Evolutionary conservation across 148 eudicot species (phyloP).

Genomic region (Vaccinium vitisidaea): DNA sequence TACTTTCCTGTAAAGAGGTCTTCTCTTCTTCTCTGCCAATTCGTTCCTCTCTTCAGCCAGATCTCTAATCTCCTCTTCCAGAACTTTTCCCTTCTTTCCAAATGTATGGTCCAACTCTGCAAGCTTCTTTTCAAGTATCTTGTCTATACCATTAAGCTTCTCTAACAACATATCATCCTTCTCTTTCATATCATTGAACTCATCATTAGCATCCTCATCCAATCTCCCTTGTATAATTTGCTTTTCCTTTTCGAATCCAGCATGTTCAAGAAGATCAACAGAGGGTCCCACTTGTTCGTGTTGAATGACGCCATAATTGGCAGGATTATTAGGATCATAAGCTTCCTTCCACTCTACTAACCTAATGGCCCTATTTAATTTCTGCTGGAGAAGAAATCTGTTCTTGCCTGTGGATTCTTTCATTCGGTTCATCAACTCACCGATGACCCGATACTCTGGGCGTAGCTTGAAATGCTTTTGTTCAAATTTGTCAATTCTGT

Average conservation of each 20-base stretch:
- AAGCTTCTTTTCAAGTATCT: conserved; percentile 74
- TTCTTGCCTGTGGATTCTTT: conserved; percentile 84
- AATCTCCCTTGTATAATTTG: conserved; percentile 31
- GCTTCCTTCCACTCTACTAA: conserved; percentile 72
- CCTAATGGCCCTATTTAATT: conserved; percentile 83
- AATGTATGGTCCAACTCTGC: conserved; percentile 82
- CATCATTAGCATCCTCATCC: conserved; percentile 51
- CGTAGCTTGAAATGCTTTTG: conserved; percentile 61
- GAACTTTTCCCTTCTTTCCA: conserved; percentile 80
- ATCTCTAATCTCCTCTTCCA: conserved; percentile 89
- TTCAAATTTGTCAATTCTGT: conserved; percentile 69
- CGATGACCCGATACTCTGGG: conserved; percentile 82
- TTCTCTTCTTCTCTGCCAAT: conserved; percentile 69
- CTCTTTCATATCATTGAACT: conserved; percentile 89
- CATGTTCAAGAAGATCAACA: conserved; percentile 36
- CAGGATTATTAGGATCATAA: conserved; percentile 73
- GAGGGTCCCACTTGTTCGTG: conserved; percentile 44
- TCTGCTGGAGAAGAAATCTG: conserved; percentile 79
- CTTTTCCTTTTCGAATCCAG: conserved; percentile 45
- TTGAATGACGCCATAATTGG: conserved; percentile 67
- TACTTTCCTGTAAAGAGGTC: conserved; percentile 85
- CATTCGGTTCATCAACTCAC: conserved; percentile 72
- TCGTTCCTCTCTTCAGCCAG: conserved; percentile 94
- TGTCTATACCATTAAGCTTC: conserved; percentile 75
- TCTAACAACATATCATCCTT: conserved; percentile 70